phyloP scores from a whole-genome alignment of 108 stramenopile genomes.

The Skeletonema grethae region DNA sequence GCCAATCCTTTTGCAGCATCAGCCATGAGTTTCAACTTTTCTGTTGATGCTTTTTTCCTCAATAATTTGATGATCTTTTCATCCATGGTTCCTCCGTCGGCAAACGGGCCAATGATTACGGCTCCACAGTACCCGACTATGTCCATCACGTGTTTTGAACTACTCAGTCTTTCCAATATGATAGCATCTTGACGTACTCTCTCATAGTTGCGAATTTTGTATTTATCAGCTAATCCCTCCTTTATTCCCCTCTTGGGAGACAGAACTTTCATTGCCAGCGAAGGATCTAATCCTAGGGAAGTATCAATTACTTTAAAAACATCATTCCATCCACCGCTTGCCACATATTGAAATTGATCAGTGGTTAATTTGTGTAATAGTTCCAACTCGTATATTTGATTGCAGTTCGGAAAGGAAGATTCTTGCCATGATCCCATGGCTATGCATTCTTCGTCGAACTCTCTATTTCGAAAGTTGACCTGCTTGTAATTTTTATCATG shows the following conservation, averaged over 20 bases:
- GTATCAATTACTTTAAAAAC: conserved; percentile 19
- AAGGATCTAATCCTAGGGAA: conserved; percentile 4
- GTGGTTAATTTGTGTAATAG: not conserved
- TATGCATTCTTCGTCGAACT: conserved; percentile 16
- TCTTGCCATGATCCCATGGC: conserved; percentile 21
- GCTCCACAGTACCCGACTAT: conserved; percentile 22
- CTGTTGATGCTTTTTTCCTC: conserved; percentile 9
- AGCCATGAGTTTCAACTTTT: conserved; percentile 14
- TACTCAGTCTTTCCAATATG: conserved; percentile 16
- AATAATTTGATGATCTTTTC: not conserved
- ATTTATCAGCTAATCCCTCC: conserved; percentile 11
- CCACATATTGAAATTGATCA: conserved; percentile 14
- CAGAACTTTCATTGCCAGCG: conserved; percentile 11
- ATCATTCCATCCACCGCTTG: conserved; percentile 28
- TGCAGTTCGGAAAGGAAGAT: conserved; percentile 21
- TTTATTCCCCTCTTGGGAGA: conserved; percentile 11
- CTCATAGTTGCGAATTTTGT: conserved; percentile 19
- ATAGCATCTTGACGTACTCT: conserved; percentile 21
- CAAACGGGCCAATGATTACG: conserved; percentile 10
- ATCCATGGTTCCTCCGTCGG: conserved; percentile 16
- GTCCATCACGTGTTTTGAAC: conserved; percentile 16
- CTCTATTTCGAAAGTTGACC: not conserved
- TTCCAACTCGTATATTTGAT: conserved; percentile 20
- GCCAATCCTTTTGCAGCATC: conserved; percentile 27
- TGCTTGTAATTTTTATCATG: not conserved